A percentile compares a stretch with the other conserved stretches of the same genome.
Conservation (phyloP, 2,329 filamentous ascomycete species). For the Claviceps paspali region DNA sequence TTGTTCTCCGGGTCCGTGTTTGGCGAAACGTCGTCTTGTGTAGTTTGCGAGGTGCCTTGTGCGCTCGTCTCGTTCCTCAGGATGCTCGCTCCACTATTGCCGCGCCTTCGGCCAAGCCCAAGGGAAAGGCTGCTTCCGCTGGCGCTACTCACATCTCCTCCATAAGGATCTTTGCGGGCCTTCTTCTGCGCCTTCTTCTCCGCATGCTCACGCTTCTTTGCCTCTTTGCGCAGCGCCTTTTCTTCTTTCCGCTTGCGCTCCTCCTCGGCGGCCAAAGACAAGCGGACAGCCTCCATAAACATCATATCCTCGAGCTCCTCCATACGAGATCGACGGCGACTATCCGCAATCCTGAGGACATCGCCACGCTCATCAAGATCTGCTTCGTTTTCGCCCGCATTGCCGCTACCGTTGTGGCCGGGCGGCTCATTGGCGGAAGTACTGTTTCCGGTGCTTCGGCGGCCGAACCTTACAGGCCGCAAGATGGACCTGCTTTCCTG, state of each 20-base stretch:
- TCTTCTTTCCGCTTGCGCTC: constrained; percentile 71
- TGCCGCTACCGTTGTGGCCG: neutral
- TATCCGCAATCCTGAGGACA: constrained; percentile 9
- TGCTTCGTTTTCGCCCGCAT: constrained; percentile 9
- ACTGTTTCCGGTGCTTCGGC: constrained; percentile 30
- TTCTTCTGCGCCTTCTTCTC: constrained; percentile 66
- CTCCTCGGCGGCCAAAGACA: constrained; percentile 85
- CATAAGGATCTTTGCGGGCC: constrained; percentile 22
- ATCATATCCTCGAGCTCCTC: constrained; percentile 95
- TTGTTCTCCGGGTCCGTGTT: constrained; percentile 15
- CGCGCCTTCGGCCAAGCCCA: constrained; percentile 40
- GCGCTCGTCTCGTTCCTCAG: constrained; percentile 40
- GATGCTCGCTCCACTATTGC: constrained; percentile 45
- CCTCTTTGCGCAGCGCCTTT: constrained; percentile 46
- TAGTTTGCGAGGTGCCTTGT: constrained; percentile 24
- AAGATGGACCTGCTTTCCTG: constrained; percentile 33
- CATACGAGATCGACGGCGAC: constrained; percentile 37
- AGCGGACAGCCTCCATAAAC: constrained; percentile 90
- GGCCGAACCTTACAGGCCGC: constrained; percentile 36
- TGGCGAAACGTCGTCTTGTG: constrained; percentile 12
- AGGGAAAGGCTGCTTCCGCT: constrained; percentile 52
- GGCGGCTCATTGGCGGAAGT: constrained; percentile 13
- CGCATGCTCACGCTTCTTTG: constrained; percentile 74
- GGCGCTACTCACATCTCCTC: constrained; percentile 22
- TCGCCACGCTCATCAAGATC: constrained; percentile 12